Conservation (phyloP, 2,329 filamentous ascomycete species). For the Microsporum ferrugineum region DNA sequence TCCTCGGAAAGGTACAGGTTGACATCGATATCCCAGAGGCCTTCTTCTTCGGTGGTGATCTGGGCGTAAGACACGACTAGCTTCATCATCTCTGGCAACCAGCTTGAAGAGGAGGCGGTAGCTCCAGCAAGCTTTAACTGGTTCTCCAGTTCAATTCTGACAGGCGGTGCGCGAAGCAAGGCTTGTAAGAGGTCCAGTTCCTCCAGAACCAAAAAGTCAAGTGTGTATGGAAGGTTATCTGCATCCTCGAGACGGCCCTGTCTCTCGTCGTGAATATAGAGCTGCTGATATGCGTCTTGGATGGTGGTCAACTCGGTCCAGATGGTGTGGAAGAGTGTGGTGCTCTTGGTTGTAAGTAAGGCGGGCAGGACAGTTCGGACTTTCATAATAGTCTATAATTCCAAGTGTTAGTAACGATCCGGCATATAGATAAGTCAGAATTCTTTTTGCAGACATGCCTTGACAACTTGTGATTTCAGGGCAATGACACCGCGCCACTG, state of each 20-base stretch:
- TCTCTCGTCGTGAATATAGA: slow-evolving; percentile 76
- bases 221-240: slow-evolving; percentile 82
- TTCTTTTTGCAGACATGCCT: slow-evolving; percentile 34
- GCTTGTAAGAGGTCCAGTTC: slow-evolving; percentile 92
- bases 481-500: slow-evolving; percentile 71
- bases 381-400: slow-evolving; percentile 64
- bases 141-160: slow-evolving; percentile 76
- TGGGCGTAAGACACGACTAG: slow-evolving; percentile 75
- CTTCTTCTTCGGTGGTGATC: slow-evolving; percentile 85
- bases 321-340: slow-evolving; percentile 68
- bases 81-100: slow-evolving; percentile 81
- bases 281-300: slow-evolving; percentile 60
- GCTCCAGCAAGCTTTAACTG: slow-evolving; percentile 54
- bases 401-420: neutral
- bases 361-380: slow-evolving; percentile 73
- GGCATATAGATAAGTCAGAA: neutral
- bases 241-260: slow-evolving; percentile 83
- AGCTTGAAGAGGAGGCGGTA: slow-evolving; percentile 54
- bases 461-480: slow-evolving; percentile 87
- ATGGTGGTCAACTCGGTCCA: slow-evolving; percentile 78
- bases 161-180: slow-evolving; percentile 74
- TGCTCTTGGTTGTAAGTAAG: slow-evolving; percentile 70
- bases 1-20: slow-evolving; percentile 94
- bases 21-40: slow-evolving; percentile 91
- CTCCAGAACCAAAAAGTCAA: slow-evolving; percentile 87